Percentiles rank a stretch among this genome's conserved stretches.
Conservation (phyloP, 83 land plant genomes). For the Larix sibirica region DNA sequence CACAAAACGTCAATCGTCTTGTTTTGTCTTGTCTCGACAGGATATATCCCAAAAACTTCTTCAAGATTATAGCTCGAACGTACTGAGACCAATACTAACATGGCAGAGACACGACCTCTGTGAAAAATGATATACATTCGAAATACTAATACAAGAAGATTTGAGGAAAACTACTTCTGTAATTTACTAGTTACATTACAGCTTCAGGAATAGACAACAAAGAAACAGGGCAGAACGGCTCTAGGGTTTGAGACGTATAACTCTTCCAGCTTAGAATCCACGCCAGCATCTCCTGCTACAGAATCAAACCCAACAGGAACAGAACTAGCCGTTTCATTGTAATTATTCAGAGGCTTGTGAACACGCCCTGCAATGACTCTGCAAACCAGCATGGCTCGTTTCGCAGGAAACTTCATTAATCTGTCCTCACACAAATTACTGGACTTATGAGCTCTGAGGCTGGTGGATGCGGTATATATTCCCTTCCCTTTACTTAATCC, state of each 20-base stretch:
- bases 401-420: constrained; percentile 11
- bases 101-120: too few relatives aligned
- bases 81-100: too few relatives aligned
- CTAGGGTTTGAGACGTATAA: constrained; percentile 68
- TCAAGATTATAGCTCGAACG: too few relatives aligned
- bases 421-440: constrained; percentile 11
- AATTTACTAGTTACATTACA: too few relatives aligned
- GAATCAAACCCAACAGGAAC: constrained; percentile 58
- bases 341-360: constrained; percentile 32
- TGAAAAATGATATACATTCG: too few relatives aligned
- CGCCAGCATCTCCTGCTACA: constrained; percentile 41
- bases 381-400: constrained; percentile 85
- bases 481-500: constrained; percentile 21
- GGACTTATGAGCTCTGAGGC: constrained; percentile 73
- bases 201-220: constrained; percentile 50
- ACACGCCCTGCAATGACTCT: constrained; percentile 87
- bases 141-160: too few relatives aligned
- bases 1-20: too few relatives aligned
- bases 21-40: too few relatives aligned
- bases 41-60: too few relatives aligned
- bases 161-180: too few relatives aligned
- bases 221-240: constrained; percentile 87
- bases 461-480: constrained; percentile 73
- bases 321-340: constrained; percentile 25
- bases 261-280: constrained; percentile 73